phyloP scores from a whole-genome alignment of 2,329 filamentous ascomycete genomes.

The Colletotrichum trifolii region DNA sequence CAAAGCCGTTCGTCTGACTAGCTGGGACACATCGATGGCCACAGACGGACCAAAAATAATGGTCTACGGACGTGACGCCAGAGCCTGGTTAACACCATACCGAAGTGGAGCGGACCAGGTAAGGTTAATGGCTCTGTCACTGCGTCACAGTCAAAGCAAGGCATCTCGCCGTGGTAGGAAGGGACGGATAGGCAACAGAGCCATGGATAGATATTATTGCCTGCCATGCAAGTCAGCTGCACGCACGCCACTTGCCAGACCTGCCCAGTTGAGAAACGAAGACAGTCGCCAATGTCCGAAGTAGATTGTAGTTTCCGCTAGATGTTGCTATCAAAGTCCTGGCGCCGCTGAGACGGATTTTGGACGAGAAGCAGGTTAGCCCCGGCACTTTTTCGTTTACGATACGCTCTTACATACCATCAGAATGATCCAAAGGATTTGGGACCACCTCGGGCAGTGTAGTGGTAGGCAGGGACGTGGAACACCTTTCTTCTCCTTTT shows the following conservation, averaged over 20 bases:
- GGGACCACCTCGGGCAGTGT: not conserved
- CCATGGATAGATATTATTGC: not conserved
- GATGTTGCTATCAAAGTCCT: no score
- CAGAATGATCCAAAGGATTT: slow-evolving; percentile 6
- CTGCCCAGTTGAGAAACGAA: not conserved
- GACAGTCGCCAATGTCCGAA: no score
- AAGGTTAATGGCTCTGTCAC: not conserved
- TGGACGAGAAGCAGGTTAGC: no score
- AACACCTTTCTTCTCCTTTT: no score
- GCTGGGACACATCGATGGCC: not conserved
- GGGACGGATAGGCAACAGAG: no score
- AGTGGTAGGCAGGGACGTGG: not conserved
- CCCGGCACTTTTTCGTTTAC: no score
- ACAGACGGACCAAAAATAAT: not conserved
- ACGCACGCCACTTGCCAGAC: not conserved
- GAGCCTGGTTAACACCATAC: slow-evolving; percentile 7
- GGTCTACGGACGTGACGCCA: not conserved
- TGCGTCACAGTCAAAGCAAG: no score
- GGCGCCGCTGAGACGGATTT: no score
- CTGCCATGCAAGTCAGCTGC: slow-evolving; percentile 22
- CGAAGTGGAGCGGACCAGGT: slow-evolving; percentile 3
- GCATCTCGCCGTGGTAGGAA: no score
- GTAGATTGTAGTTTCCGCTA: no score
- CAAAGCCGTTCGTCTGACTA: slow-evolving; percentile 16
- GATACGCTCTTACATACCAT: not conserved